phyloP scores from a whole-genome alignment of 2,329 filamentous ascomycete genomes.

The Davidsoniella eucalypti region DNA sequence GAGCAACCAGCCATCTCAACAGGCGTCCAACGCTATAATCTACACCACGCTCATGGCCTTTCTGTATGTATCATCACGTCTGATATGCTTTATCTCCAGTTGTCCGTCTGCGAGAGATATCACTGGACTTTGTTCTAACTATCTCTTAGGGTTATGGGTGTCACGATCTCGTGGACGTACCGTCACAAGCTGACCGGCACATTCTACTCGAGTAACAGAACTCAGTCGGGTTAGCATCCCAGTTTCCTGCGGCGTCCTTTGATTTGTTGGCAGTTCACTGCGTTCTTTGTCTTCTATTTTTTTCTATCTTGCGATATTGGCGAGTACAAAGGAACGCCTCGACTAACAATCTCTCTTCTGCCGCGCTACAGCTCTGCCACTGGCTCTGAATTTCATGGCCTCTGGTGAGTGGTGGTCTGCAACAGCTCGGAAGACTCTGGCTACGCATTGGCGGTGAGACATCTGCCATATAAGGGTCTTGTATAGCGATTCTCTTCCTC shows the following conservation, averaged over 20 bases:
- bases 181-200: conserved; percentile 50
- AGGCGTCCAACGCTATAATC: conserved; percentile 70
- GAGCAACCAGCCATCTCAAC: conserved; percentile 50
- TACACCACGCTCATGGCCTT: conserved; percentile 66
- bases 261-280: conserved; percentile 10
- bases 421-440: conserved; percentile 6
- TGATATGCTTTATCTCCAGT: neutral
- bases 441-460: too few relatives aligned
- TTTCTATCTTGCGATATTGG: conserved; percentile 6
- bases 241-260: neutral
- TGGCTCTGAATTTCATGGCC: conserved; percentile 80
- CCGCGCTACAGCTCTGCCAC: conserved; percentile 45
- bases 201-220: conserved; percentile 61
- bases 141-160: conserved; percentile 42
- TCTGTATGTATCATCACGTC: conserved; percentile 34
- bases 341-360: conserved; percentile 2
- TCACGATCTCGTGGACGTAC: conserved; percentile 39
- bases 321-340: neutral
- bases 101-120: neutral
- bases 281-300: conserved; percentile 2
- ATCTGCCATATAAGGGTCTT: too few relatives aligned
- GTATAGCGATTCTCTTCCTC: neutral
- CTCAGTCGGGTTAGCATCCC: conserved; percentile 57
- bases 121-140: neutral
- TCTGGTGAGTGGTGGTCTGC: conserved; percentile 57